Evolutionary conservation across 2,329 filamentous ascomycete genomes (phyloP).

Genomic region (Cadophora malorum): DNA sequence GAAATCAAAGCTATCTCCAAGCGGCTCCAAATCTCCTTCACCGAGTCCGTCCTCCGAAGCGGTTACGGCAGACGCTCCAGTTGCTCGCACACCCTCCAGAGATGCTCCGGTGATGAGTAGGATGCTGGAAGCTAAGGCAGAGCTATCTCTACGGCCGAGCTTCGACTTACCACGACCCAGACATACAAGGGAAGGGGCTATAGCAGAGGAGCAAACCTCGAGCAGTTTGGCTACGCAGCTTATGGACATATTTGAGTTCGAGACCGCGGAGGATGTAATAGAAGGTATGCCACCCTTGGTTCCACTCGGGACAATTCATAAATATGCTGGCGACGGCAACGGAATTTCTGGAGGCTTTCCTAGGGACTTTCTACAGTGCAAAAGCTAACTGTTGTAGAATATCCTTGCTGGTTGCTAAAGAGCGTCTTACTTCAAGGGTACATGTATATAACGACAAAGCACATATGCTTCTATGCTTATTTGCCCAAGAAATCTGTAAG

Average conservation of each 20-base stretch:
- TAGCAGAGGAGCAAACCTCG: slow-evolving; percentile 49
- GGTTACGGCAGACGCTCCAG: slow-evolving; percentile 39
- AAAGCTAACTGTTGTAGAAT: slow-evolving; percentile 62
- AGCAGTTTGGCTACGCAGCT: slow-evolving; percentile 72
- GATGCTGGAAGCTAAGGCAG: slow-evolving; percentile 75
- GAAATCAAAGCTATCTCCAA: slow-evolving; percentile 49
- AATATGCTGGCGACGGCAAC: background rate
- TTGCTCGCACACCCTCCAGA: slow-evolving; percentile 49
- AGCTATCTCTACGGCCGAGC: slow-evolving; percentile 64
- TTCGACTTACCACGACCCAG: slow-evolving; percentile 55
- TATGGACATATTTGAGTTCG: slow-evolving; percentile 86
- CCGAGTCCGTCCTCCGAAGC: slow-evolving; percentile 46
- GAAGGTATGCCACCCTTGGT: slow-evolving; percentile 58
- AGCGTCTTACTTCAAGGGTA: slow-evolving; percentile 92
- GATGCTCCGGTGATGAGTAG: slow-evolving; percentile 77
- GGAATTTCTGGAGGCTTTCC: background rate
- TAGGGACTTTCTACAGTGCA: background rate
- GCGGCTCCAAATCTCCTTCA: slow-evolving; percentile 30
- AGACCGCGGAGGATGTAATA: slow-evolving; percentile 82
- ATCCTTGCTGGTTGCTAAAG: slow-evolving; percentile 91
- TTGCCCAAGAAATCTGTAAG: slow-evolving; percentile 88
- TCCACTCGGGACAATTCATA: background rate
- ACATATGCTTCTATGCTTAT: slow-evolving; percentile 97
- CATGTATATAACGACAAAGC: slow-evolving; percentile 91
- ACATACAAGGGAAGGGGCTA: slow-evolving; percentile 30